Base-by-base conservation (phyloP, 1,139 yeast species). In the Scheffersomyces illinoinensis region DNA sequence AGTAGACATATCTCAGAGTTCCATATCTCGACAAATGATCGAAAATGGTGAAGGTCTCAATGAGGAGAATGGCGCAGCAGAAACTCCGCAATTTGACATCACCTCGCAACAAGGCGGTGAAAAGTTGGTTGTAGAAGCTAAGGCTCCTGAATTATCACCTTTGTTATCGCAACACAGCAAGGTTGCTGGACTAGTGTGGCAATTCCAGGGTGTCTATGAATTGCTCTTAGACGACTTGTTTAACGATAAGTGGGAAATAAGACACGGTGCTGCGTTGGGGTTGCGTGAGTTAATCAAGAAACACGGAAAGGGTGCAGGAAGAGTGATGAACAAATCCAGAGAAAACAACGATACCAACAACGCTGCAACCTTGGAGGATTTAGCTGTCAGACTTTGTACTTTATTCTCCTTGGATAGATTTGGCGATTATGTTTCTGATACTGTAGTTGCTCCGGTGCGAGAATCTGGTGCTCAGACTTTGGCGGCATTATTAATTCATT, bases 361-460 rank as follows among this genome's bases (percentile, higher is more conserved):
- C 69, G 75, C 80, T 24, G 84, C 82, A 48, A 90, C 95, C 59
- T 79, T 96, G 50, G 97, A 95, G 71, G 99, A 96, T 72, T 79
- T 95, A 63, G 90, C 97, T 1, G 93, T 96, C 39, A 83, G 98
- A 61, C 72, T 96, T 53, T 83, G 97, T 70, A 90, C 97, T 17
- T 79, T 96, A 21, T 92, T 96, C 74, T 96, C 98, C 3, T 81
- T 95, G 58, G 99, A 96, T 74, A 78, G 98, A 68, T 96, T 96
- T 75, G 99, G 98, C 58, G 99, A 96, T 75, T 96, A 91, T 72
- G 97, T 96, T 50, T 90, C 97, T 54, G 99, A 96, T 71, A 96
- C 97, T 7, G 99, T 96, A 18, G 97, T 96, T 50, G 99, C 98
- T 0, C 99, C 99, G 0, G 98, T 96, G 3, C 81, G 99, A 68